These are phyloP conservation scores for Penicillium flavigenum DNA, from an alignment of 495 filamentous ascomycete genomes.

Conservation along the genomic window DNA sequence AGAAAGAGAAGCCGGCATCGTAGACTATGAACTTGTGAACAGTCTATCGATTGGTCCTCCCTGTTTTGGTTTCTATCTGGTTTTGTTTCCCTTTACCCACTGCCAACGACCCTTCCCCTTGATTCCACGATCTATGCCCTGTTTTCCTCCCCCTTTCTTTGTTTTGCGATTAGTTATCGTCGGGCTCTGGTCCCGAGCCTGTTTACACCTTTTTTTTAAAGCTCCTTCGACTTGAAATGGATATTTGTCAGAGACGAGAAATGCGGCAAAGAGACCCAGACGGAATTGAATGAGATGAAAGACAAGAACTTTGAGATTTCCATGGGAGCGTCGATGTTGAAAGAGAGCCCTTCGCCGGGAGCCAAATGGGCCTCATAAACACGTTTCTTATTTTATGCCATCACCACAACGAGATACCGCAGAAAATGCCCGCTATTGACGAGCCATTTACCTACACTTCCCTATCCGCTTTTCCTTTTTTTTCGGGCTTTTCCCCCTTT, in stretches of 20 bases:
- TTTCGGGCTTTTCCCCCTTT: neutral
- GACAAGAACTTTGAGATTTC: conserved; percentile 5
- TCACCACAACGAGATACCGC: conserved; percentile 36
- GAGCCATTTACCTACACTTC: conserved; percentile 26
- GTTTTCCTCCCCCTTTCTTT: conserved; percentile 11
- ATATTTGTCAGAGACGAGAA: conserved; percentile 10
- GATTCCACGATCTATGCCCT: conserved; percentile 24
- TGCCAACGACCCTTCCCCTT: conserved; percentile 23
- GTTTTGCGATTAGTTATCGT: conserved; percentile 17
- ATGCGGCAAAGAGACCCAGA: conserved; percentile 10
- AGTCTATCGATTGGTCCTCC: conserved; percentile 11
- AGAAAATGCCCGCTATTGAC: conserved; percentile 37
- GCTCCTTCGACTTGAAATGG: conserved; percentile 15
- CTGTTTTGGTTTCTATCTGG: conserved; percentile 18
- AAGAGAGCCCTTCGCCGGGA: conserved; percentile 20
- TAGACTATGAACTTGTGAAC: conserved; percentile 17
- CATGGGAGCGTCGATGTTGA: conserved; percentile 10
- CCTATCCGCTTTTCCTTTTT: conserved; percentile 8
- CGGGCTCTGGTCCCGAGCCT: conserved; percentile 13
- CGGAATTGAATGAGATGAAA: conserved; percentile 12
- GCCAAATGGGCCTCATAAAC: conserved; percentile 27
- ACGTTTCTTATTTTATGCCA: conserved; percentile 31
- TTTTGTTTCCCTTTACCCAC: conserved; percentile 20
- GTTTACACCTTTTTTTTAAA: conserved; percentile 7
- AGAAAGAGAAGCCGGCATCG: conserved; percentile 37